Conservation (phyloP, 352 stramenopile genomes). For the Phytopythium sindhum region DNA sequence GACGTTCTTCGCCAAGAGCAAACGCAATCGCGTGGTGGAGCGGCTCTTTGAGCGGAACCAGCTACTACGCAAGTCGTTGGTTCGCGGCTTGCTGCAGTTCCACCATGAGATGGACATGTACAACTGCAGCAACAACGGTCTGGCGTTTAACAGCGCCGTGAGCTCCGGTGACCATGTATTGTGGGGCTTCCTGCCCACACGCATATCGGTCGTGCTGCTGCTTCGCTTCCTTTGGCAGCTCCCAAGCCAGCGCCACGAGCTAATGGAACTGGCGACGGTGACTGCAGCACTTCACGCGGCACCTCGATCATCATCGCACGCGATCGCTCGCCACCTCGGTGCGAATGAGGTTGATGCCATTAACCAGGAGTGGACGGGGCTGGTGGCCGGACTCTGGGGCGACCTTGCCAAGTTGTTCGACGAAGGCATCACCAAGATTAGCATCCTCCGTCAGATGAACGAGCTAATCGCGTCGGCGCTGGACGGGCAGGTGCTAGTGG, state of each 20-base stretch:
- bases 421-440: conserved; percentile 58
- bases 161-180: conserved; percentile 64
- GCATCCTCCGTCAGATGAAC: conserved; percentile 52
- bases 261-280: conserved; percentile 24
- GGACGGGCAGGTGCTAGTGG: conserved; percentile 27
- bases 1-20: conserved; percentile 55
- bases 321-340: neutral
- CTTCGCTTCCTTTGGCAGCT: conserved; percentile 71
- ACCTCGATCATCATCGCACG: neutral
- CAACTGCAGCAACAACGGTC: conserved; percentile 59
- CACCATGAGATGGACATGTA: conserved; percentile 76
- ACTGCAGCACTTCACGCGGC: conserved; percentile 13
- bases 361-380: conserved; percentile 42
- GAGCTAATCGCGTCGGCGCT: conserved; percentile 51
- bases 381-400: conserved; percentile 67
- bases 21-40: conserved; percentile 29
- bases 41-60: conserved; percentile 36
- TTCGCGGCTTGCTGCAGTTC: conserved; percentile 54
- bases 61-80: conserved; percentile 34
- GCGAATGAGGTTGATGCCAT: conserved; percentile 7
- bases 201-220: conserved; percentile 51
- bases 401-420: conserved; percentile 72
- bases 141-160: conserved; percentile 59
- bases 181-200: conserved; percentile 68
- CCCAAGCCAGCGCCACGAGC: conserved; percentile 29